Base-by-base conservation (phyloP, 1,284 basidiomycete genomes). In the Somion occarium region DNA sequence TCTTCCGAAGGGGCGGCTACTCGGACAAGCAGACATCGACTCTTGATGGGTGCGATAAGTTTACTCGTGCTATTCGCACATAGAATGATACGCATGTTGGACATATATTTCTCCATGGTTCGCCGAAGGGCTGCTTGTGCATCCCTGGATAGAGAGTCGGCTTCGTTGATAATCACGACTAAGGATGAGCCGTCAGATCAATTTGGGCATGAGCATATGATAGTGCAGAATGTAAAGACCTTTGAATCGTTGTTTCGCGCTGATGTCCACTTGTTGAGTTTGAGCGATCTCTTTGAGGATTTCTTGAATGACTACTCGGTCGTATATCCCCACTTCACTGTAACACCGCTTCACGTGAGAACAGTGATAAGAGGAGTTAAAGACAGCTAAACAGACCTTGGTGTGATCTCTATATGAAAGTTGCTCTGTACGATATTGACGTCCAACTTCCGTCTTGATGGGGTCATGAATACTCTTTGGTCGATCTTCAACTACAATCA, bases 21-120 rank as follows among this genome's bases (percentile, higher is more conserved):
- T 44, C 96, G 83, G 60, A 99, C 81, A 34, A 99, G 78, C 42
- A 99, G 75, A 73, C 97, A 99, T 49, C 96, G 84, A 74, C 89
- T 93, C 65, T 93, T 88, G 66, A 99, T 99, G 2, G 96, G 97
- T 1, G 94, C 94, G 64, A 99, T 99, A 56, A 99, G 89, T 61
- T 91, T 90, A 64, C 90, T 91, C 2, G 97, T 98, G 65, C 91
- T 95, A 69, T 93, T 97, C n/a, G 96, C 93, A 67, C 96, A 98
- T 11, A 99, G 81, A 61, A 99, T 96, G 58, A 99, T 85, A 44
- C 97, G 85, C 80, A 99, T 82, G 68, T 98, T 99, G 45, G 85
- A 85, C 91, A 98, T 98, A 75, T 98, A 99, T 69, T 98, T 96
- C 64, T 99, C 96, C 96, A 99, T 99, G 2, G 96, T 99, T 53